Base-by-base conservation (phyloP, 495 filamentous ascomycete species). In the Lindgomyces ingoldianus region DNA sequence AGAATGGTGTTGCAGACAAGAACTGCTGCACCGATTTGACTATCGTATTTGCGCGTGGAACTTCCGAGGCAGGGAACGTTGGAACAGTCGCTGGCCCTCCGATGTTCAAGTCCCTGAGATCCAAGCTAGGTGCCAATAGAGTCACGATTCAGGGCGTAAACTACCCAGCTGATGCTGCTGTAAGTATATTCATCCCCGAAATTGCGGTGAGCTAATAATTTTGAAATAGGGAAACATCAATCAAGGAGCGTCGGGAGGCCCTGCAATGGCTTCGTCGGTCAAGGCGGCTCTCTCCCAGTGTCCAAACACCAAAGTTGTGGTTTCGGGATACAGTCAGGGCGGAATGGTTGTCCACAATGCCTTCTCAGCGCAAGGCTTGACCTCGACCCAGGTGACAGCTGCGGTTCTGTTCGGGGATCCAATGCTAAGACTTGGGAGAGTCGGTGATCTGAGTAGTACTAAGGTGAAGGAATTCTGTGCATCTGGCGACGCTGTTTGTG, bases 41-140 rank as follows among this genome's bases (percentile, higher is more conserved):
- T 22, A 76, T 86, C 54, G 81, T 87, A 62, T 87, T 83, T 57
- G 84, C 84, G 10, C 80, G 85, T 33, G 84, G 85, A 9, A 86
- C 81, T 10, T 74, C 68, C 30, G 84, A 86, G 68, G 61, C 77
- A 9, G 83, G 82, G 14, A 83, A 85, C 69, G 81, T 87, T 39
- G 84, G 85, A 6, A 76, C 76, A n/a, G 65, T 85, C n/a, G 78
- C 78, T 47, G 83, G 83, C 1, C 84, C 84, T 8, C 74, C 78
- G 0, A 82, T 88, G 64, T 81, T 81, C 25, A 73, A 78, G 0
- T 74, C 80, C 12, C 64, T 88, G 54, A 64, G 72, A 39, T 66
- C 72, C 0, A 65, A 77, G 39, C 72, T 77, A 2, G 44, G 57
- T 21, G 63, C 71, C 25, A 65, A 72, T 36, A 75, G 76, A 24